A percentile compares a stretch with the other conserved stretches of the same genome.
Evolutionary conservation across 371 early-diverging fungal genomes (phyloP).

Genomic region (Sporodiniella umbellata): DNA sequence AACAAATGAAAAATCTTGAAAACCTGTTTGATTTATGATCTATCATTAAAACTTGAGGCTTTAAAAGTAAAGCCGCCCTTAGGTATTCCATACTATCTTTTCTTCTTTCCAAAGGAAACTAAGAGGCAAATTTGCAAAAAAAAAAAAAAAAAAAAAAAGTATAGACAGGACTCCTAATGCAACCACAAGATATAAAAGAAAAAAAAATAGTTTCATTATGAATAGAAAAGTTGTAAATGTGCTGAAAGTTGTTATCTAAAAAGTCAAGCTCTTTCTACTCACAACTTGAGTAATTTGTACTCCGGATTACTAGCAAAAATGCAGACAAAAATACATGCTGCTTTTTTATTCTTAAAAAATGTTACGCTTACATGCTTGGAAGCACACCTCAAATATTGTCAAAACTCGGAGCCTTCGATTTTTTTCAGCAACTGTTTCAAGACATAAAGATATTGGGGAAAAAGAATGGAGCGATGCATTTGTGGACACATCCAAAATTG

Average conservation of each 20-base stretch:
- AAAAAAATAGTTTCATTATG: too few relatives aligned
- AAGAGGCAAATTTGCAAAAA: too few relatives aligned
- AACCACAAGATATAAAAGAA: background rate
- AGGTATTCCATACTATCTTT: background rate
- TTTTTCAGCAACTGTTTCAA: background rate
- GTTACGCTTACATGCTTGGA: background rate
- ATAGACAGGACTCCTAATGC: too few relatives aligned
- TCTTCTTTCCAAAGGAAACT: too few relatives aligned
- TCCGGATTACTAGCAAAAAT: too few relatives aligned
- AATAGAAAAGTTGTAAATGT: too few relatives aligned
- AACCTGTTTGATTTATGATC: too few relatives aligned
- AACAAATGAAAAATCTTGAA: slow-evolving; percentile 7
- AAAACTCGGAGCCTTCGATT: background rate
- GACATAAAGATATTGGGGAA: background rate
- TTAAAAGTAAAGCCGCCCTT: too few relatives aligned
- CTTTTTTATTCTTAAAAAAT: background rate
- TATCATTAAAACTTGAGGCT: too few relatives aligned
- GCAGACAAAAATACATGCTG: background rate
- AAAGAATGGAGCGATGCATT: slow-evolving; percentile 18
- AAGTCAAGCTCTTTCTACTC: too few relatives aligned
- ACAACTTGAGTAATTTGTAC: too few relatives aligned
- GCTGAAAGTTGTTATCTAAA: background rate
- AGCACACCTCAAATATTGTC: background rate
- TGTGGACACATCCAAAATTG: slow-evolving; percentile 15
- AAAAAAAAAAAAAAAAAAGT: too few relatives aligned